Conservation (phyloP, 2,329 filamentous ascomycete genomes). For the Fonsecaea pedrosoi region DNA sequence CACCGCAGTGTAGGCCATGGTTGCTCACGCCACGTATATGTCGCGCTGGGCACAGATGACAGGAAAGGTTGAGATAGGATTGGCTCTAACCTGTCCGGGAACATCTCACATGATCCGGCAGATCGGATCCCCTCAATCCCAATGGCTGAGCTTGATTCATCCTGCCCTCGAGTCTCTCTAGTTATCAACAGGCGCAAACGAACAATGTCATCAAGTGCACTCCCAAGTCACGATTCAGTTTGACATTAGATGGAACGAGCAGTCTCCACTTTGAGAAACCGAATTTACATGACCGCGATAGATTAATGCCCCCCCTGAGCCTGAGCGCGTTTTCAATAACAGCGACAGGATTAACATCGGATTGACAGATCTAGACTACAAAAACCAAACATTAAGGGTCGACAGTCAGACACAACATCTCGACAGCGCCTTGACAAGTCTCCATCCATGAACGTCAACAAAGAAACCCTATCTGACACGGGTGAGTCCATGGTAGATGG, state of each 20-base stretch:
- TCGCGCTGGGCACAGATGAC: slow-evolving; percentile 4
- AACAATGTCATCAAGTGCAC: background rate
- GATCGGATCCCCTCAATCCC: slow-evolving; percentile 21
- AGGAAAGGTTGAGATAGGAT: slow-evolving; percentile 28
- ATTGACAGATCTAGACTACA: no score
- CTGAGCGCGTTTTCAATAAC: no score
- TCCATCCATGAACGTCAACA: background rate
- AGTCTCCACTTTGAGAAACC: background rate
- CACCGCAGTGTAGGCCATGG: background rate
- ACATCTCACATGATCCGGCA: slow-evolving; percentile 27
- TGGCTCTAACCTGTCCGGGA: slow-evolving; percentile 21
- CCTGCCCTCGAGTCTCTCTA: slow-evolving; percentile 9
- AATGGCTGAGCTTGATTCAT: slow-evolving; percentile 29
- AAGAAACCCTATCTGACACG: background rate
- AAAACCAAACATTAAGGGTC: no score
- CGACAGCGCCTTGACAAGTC: background rate
- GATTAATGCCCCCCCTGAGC: no score
- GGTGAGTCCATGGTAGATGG: background rate
- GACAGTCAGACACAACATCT: background rate
- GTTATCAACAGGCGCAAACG: background rate
- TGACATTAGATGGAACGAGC: background rate
- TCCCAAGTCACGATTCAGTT: background rate
- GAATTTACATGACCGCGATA: no score
- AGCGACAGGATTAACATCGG: no score
- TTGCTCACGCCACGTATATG: background rate